Conservation (phyloP, 2,329 filamentous ascomycete species). For the Grosmannia penicillata region DNA sequence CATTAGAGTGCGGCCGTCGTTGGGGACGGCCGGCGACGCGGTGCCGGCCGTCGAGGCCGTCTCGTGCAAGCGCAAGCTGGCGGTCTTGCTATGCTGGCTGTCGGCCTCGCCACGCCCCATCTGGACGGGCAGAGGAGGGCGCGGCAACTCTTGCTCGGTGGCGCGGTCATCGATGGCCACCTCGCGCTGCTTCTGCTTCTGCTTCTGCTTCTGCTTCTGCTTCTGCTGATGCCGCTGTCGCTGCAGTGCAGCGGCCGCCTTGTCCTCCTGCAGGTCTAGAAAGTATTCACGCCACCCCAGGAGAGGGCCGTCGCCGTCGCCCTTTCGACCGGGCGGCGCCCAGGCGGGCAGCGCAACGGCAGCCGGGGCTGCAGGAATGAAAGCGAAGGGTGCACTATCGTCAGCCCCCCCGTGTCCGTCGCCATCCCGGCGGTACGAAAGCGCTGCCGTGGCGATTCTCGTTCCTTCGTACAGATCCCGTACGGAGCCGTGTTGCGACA, state of each 20-base stretch:
- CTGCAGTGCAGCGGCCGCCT: background rate
- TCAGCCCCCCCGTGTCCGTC: background rate
- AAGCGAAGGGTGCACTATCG: background rate
- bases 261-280: constrained; percentile 1
- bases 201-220: background rate
- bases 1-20: background rate
- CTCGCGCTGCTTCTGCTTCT: background rate
- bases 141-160: too few species aligned
- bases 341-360: background rate
- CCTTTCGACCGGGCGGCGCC: background rate
- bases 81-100: too few species aligned
- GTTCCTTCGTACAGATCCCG: constrained; percentile 3
- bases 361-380: too few species aligned
- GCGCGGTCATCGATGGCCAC: too few species aligned
- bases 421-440: background rate
- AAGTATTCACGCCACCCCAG: constrained; percentile 2
- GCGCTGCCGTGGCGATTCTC: constrained; percentile 3
- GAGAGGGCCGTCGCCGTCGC: too few species aligned
- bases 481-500: constrained; percentile 1
- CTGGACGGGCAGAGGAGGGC: too few species aligned
- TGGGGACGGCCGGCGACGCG: background rate
- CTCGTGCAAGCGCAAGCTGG: too few species aligned
- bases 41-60: too few species aligned
- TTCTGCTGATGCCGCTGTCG: background rate
- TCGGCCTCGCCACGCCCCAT: too few species aligned